Conservation (phyloP, 805 yeast genomes). For the Kregervanrija pseudodelftensis region DNA sequence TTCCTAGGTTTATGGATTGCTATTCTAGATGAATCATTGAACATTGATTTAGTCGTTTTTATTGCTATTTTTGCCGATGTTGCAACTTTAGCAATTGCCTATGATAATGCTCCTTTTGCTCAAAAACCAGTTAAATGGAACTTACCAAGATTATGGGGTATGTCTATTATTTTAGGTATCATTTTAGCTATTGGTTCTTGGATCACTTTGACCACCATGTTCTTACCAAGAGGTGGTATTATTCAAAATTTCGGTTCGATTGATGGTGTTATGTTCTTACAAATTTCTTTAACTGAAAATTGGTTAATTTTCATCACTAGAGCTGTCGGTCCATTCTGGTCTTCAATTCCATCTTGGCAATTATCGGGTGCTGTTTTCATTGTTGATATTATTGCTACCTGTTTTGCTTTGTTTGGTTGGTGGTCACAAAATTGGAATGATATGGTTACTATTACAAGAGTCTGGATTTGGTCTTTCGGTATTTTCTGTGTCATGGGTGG, state of each 20-base stretch:
- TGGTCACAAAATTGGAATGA: constrained; percentile 98
- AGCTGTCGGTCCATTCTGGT: constrained; percentile 98
- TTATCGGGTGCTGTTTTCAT: constrained; percentile 86
- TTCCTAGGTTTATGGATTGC: constrained; percentile 97
- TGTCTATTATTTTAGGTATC: constrained; percentile 81
- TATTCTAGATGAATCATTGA: constrained; percentile 75
- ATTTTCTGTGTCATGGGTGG: constrained; percentile 95
- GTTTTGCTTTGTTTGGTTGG: constrained; percentile 94
- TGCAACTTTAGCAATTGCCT: constrained; percentile 95
- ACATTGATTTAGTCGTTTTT: constrained; percentile 89
- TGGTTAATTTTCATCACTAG: constrained; percentile 96
- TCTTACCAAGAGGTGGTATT: constrained; percentile 85
- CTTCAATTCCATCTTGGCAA: constrained; percentile 94
- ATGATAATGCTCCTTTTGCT: constrained; percentile 94
- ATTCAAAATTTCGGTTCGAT: constrained; percentile 92
- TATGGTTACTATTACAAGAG: constrained; percentile 88
- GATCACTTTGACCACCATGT: constrained; percentile 93
- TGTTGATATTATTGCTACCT: constrained; percentile 87
- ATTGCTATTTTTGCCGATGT: constrained; percentile 97
- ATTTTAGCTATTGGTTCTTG: constrained; percentile 88
- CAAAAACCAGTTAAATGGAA: constrained; percentile 94
- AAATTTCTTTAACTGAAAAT: constrained; percentile 91
- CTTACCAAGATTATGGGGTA: constrained; percentile 95
- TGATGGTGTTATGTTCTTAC: constrained; percentile 90
- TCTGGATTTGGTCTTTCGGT: constrained; percentile 95